These are phyloP conservation scores for Aspergillus pseudoviridinutans DNA, from an alignment of 2,329 filamentous ascomycete genomes.

Conservation along the genomic window DNA sequence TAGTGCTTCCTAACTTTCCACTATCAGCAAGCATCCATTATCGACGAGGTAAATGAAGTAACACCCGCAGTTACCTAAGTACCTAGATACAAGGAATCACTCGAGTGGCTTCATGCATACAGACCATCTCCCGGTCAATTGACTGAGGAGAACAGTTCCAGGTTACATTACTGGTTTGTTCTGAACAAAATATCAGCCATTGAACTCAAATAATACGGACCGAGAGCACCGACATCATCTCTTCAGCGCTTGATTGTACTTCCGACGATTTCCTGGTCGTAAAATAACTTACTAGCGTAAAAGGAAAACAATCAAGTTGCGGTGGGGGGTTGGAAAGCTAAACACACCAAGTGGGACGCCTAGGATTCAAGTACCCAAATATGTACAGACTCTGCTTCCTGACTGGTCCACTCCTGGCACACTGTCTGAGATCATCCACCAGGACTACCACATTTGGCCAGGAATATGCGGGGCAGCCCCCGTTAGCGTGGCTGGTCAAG, in stretches of 20 bases:
- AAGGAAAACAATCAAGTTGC: neutral
- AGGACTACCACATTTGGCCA: constrained; percentile 12
- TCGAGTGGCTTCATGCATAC: neutral
- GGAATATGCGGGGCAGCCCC: constrained; percentile 14
- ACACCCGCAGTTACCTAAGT: no score
- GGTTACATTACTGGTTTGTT: neutral
- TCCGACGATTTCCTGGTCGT: neutral
- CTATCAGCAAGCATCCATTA: no score
- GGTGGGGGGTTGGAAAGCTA: constrained; percentile 7
- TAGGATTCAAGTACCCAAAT: constrained; percentile 3
- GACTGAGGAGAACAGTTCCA: neutral
- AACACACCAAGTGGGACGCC: constrained; percentile 1
- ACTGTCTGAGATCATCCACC: constrained; percentile 13
- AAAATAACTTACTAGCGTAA: constrained; percentile 1
- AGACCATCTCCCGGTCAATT: neutral
- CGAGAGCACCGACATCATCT: neutral
- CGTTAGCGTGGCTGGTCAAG: constrained; percentile 10
- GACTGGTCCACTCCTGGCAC: constrained; percentile 13
- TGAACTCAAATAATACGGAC: neutral
- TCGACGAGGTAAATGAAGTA: neutral
- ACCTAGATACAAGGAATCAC: no score
- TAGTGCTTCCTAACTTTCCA: no score
- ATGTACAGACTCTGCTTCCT: constrained; percentile 3
- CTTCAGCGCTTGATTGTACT: no score
- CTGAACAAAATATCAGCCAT: neutral